Evolutionary conservation across 1,139 yeast species (phyloP).

Genomic region (Lodderomyces orthopsilosis): DNA sequence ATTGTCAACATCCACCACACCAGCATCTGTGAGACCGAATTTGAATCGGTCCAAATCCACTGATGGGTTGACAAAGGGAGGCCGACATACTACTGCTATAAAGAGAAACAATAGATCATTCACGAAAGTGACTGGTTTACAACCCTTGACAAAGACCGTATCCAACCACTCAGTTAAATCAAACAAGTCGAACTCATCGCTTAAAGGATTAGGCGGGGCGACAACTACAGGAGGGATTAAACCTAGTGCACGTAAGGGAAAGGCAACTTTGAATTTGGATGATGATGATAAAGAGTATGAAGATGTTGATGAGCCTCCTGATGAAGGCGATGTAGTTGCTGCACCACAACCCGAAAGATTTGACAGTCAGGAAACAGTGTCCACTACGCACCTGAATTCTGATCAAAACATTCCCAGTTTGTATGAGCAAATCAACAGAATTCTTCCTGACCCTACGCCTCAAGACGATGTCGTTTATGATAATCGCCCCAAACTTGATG

Average conservation of each 20-base stretch:
- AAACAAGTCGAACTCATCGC: slow-evolving; percentile 34
- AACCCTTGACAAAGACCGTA: slow-evolving; percentile 40
- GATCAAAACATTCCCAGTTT: slow-evolving; percentile 15
- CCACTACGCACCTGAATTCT: slow-evolving; percentile 11
- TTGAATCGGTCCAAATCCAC: slow-evolving; percentile 43
- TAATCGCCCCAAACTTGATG: slow-evolving; percentile 3
- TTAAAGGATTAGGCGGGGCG: slow-evolving; percentile 26
- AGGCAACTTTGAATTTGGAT: slow-evolving; percentile 40
- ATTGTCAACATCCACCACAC: slow-evolving; percentile 12
- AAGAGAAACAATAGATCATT: slow-evolving; percentile 39
- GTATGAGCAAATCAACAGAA: slow-evolving; percentile 15
- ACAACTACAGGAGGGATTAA: slow-evolving; percentile 30
- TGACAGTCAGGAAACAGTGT: slow-evolving; percentile 14
- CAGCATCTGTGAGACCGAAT: slow-evolving; percentile 25
- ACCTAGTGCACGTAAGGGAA: slow-evolving; percentile 38
- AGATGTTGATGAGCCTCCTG: slow-evolving; percentile 19
- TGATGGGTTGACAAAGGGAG: slow-evolving; percentile 34
- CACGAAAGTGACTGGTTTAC: slow-evolving; percentile 36
- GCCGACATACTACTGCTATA: slow-evolving; percentile 20
- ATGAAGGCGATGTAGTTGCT: slow-evolving; percentile 13
- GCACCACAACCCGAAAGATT: slow-evolving; percentile 16
- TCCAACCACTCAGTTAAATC: slow-evolving; percentile 30
- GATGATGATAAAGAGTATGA: slow-evolving; percentile 32
- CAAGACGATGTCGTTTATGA: not conserved
- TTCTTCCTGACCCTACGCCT: slow-evolving; percentile 14